Conservation (phyloP, 306 rosid species). For the Arachis stenosperma region DNA sequence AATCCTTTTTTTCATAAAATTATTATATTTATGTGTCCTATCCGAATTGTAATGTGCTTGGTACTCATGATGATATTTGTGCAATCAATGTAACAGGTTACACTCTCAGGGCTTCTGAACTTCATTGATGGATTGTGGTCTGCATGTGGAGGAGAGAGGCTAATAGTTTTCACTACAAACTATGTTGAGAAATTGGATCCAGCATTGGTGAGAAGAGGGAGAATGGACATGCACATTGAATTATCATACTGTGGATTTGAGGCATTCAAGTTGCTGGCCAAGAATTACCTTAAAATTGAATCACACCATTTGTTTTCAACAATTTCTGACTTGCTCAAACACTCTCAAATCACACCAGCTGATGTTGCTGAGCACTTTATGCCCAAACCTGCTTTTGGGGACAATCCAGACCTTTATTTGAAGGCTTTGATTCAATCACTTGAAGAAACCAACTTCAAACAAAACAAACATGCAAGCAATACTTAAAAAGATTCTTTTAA, state of each 20-base stretch:
- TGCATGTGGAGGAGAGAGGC: conserved; percentile 71
- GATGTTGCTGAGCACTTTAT: conserved; percentile 89
- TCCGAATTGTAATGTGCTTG: too few relatives aligned
- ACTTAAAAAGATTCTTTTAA: too few relatives aligned
- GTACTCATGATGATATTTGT: too few relatives aligned
- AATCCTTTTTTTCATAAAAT: too few relatives aligned
- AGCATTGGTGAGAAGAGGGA: conserved; percentile 78
- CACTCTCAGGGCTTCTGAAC: conserved; percentile 74
- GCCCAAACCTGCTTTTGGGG: conserved; percentile 57
- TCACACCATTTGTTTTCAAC: conserved; percentile 49
- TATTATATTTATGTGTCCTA: too few relatives aligned
- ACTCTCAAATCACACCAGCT: conserved; percentile 64
- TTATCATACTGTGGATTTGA: conserved; percentile 67
- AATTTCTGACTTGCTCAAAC: conserved; percentile 46
- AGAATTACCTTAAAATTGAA: conserved; percentile 60
- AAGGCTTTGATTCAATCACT: conserved; percentile 59
- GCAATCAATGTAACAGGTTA: conserved; percentile 28
- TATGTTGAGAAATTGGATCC: conserved; percentile 81
- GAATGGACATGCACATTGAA: conserved; percentile 89
- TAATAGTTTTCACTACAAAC: conserved; percentile 83
- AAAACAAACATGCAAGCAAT: conserved; percentile 39
- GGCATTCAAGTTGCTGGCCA: conserved; percentile 68
- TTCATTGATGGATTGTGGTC: conserved; percentile 94
- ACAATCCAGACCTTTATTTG: conserved; percentile 40
- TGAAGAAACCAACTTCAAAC: conserved; percentile 44